phyloP scores from a whole-genome alignment of 805 yeast species.

The Suhomyces sp. region DNA sequence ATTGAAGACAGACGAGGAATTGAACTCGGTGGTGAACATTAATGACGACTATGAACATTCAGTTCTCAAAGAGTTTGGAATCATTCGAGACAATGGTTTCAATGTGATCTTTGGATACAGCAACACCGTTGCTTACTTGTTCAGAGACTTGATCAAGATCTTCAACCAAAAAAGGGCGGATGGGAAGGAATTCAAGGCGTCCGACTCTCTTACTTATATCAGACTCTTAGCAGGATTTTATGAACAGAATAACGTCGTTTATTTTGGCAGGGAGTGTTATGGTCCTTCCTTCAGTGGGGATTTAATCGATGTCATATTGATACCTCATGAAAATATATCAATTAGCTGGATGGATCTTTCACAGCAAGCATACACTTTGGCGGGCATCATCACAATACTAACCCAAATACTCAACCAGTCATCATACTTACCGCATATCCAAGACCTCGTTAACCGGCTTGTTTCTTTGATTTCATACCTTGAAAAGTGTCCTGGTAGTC shows the following conservation, averaged over 20 bases:
- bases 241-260: constrained; percentile 26
- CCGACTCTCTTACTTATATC: constrained; percentile 23
- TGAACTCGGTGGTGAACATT: constrained; percentile 33
- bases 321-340: constrained; percentile 13
- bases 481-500: constrained; percentile 16
- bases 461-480: constrained; percentile 23
- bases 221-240: constrained; percentile 32
- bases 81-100: constrained; percentile 47
- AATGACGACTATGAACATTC: constrained; percentile 30
- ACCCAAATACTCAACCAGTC: constrained; percentile 34
- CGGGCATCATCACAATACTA: constrained; percentile 32
- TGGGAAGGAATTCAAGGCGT: constrained; percentile 13
- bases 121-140: constrained; percentile 31
- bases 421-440: constrained; percentile 35
- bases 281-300: constrained; percentile 24
- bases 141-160: constrained; percentile 43
- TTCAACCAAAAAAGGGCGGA: constrained; percentile 22
- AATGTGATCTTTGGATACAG: constrained; percentile 52
- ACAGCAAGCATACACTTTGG: constrained; percentile 46
- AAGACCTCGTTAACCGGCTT: constrained; percentile 28
- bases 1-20: constrained; percentile 45
- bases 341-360: constrained; percentile 56
- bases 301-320: constrained; percentile 11
- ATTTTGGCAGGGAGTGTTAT: constrained; percentile 30
- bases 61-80: constrained; percentile 39